Base-by-base conservation (phyloP, 177 flowering plant species). In the Vitis hybrid region DNA sequence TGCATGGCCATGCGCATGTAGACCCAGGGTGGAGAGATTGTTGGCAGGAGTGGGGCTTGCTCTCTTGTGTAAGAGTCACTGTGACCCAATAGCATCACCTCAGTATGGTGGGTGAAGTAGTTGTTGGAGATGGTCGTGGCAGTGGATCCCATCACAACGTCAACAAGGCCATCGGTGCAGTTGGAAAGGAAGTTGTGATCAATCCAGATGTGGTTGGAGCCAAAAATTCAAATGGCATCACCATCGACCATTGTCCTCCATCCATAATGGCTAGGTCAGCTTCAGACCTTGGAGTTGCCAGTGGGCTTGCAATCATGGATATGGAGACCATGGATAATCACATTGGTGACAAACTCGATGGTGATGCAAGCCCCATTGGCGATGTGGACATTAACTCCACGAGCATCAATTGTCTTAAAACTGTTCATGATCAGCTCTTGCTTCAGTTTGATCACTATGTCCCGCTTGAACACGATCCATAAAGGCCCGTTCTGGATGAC, bases 61-160 rank as follows among this genome's bases (percentile, higher is more conserved):
- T 74, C 79, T 46, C 70, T 63, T 7, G 14, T 6, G 52, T 70
- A 76, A 18, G 72, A 63, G 62, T 80, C 82, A 54, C 71, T 74
- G 35, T 80, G 80, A 12, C 82, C 82, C 71, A 74, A 64, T 46
- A 80, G 65, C 64, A 80, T 80, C 62, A 78, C 81, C 77, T 79
- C 80, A 62, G 76, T 72, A 50, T 81, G 84, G 64, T 79, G 82
- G 14, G 84, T 56, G 49, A 81, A 76, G 67, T 63, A 51, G 60
- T 79, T 79, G 73, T 79, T 81, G 32, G 84, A 81, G 35, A 81
- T 73, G 69, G 84, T 81, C 32, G 78, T 78, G 15, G 80, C 70
- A 4, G 80, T 77, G 6, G 46, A 40, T 7, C 46, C 46, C 46
- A 40, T 40, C 8, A 80, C 61, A 49, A 75, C 80, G 63, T 80